A percentile compares a stretch with the other conserved stretches of the same genome.
These are phyloP conservation scores for Primulina huaijiensis DNA, from an alignment of 257 asterid genomes.

Conservation along the genomic window DNA sequence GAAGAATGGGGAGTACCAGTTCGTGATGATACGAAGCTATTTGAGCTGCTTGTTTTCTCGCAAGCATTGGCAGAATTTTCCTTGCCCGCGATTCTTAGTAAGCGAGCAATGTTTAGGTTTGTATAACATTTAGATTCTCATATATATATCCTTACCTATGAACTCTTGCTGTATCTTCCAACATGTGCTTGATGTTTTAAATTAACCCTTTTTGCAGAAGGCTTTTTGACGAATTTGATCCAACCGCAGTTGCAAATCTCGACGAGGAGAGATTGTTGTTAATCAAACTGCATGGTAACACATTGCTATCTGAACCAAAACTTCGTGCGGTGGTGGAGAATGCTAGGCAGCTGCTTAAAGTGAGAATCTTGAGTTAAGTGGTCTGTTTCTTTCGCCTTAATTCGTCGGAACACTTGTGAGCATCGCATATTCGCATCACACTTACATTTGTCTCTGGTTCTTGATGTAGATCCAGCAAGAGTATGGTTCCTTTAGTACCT, in stretches of 20 bases:
- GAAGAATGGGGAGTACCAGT: constrained; percentile 93
- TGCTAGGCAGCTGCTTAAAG: constrained; percentile 74
- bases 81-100: constrained; percentile 71
- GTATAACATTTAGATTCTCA: constrained; percentile 6
- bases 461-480: constrained; percentile 60
- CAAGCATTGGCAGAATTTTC: constrained; percentile 70
- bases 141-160: constrained; percentile 14
- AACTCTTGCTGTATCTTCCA: constrained; percentile 1
- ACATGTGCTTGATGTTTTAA: constrained; percentile 6
- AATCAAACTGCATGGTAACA: constrained; percentile 38
- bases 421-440: too few relatives aligned
- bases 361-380: constrained; percentile 16
- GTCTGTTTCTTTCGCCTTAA: background rate
- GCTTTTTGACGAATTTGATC: constrained; percentile 58
- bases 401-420: background rate
- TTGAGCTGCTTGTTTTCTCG: constrained; percentile 75
- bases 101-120: constrained; percentile 67
- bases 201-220: constrained; percentile 41
- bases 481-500: constrained; percentile 68
- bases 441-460: background rate
- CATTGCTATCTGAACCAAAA: constrained; percentile 70
- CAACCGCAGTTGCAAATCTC: constrained; percentile 54
- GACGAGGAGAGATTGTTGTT: constrained; percentile 51
- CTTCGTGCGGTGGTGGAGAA: constrained; percentile 69
- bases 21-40: constrained; percentile 58